Conservation (phyloP, 2,329 filamentous ascomycete genomes). For the Scedosporium apiospermum region DNA sequence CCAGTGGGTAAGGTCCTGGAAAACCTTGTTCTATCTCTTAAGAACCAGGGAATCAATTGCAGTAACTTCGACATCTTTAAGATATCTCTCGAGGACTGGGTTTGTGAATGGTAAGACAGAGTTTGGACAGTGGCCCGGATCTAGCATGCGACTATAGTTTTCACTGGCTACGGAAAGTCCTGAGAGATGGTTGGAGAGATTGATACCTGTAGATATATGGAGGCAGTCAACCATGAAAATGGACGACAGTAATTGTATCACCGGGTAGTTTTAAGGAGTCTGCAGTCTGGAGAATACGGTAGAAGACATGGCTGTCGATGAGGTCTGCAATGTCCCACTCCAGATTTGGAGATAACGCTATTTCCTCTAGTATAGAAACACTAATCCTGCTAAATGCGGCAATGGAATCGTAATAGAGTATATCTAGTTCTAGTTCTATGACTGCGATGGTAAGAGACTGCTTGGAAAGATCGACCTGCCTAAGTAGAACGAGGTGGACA, state of each 20-base stretch:
- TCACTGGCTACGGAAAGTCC: neutral
- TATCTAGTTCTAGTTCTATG: too few relatives aligned
- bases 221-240: too few relatives aligned
- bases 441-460: too few relatives aligned
- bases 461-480: too few relatives aligned
- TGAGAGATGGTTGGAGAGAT: neutral
- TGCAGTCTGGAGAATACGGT: slow-evolving; percentile 11
- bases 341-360: neutral
- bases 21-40: slow-evolving; percentile 28
- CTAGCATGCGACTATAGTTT: neutral
- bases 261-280: neutral
- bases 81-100: neutral
- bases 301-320: slow-evolving; percentile 21
- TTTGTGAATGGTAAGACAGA: neutral
- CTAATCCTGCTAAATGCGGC: neutral
- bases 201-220: neutral
- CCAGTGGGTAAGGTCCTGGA: slow-evolving; percentile 48
- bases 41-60: slow-evolving; percentile 38
- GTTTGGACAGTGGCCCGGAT: neutral
- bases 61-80: slow-evolving; percentile 22
- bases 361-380: neutral
- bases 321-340: slow-evolving; percentile 22
- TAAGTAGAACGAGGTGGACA: slow-evolving; percentile 17
- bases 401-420: neutral
- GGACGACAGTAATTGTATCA: too few relatives aligned